phyloP scores from a whole-genome alignment of 2,329 filamentous ascomycete genomes.

The Microdochium bolleyi region DNA sequence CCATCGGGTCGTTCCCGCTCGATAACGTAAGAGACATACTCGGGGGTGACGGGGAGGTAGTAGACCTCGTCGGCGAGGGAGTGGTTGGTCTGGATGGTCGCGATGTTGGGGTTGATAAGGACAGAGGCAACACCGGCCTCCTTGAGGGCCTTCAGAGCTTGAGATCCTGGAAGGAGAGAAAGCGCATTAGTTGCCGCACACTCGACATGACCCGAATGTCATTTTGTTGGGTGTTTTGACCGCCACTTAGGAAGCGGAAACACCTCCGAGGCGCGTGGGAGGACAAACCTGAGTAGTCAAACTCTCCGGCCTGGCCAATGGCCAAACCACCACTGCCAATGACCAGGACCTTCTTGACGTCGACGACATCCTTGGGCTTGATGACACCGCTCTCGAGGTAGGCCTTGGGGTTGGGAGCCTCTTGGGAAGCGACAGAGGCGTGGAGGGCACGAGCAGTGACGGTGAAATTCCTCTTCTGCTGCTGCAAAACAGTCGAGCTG shows the following conservation, averaged over 20 bases:
- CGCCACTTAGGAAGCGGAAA: slow-evolving; percentile 8
- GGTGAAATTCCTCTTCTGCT: slow-evolving; percentile 37
- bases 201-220: background rate
- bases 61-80: slow-evolving; percentile 94
- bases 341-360: slow-evolving; percentile 95
- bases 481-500: slow-evolving; percentile 14
- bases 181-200: slow-evolving; percentile 5
- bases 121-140: slow-evolving; percentile 88
- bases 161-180: slow-evolving; percentile 57
- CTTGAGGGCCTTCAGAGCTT: slow-evolving; percentile 94
- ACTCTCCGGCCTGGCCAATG: slow-evolving; percentile 97
- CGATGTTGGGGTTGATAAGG: slow-evolving; percentile 96
- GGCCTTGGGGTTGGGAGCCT: slow-evolving; percentile 73
- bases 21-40: slow-evolving; percentile 97
- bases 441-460: slow-evolving; percentile 29
- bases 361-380: slow-evolving; percentile 68
- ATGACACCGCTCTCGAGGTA: slow-evolving; percentile 86
- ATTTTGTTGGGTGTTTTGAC: slow-evolving; percentile 11
- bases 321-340: slow-evolving; percentile 92
- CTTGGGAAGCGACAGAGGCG: slow-evolving; percentile 43
- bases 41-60: slow-evolving; percentile 93
- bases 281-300: slow-evolving; percentile 89
- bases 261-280: background rate
- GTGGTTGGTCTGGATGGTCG: slow-evolving; percentile 96
- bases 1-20: slow-evolving; percentile 93